A percentile compares a stretch with the other conserved stretches of the same genome.
phyloP scores from a whole-genome alignment of 352 stramenopile species.

The Blastocystis sp. region DNA sequence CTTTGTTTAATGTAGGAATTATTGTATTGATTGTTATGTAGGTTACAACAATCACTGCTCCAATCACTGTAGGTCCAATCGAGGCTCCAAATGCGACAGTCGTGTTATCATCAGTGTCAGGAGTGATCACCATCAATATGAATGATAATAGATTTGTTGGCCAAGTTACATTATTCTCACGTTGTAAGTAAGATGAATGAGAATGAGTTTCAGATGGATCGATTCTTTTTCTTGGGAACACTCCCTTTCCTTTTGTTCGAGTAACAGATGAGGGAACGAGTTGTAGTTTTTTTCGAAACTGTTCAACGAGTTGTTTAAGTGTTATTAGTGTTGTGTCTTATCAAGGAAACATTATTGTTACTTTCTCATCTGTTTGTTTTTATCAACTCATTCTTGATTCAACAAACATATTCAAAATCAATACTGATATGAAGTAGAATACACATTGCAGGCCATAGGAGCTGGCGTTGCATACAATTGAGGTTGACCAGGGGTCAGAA shows the following conservation, averaged over 20 bases:
- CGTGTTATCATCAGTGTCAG: background rate
- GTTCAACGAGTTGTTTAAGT: background rate
- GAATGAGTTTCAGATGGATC: background rate
- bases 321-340: background rate
- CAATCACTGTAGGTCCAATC: background rate
- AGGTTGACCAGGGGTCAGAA: too few relatives aligned
- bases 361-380: background rate
- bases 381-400: background rate
- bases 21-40: background rate
- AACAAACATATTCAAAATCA: too few relatives aligned
- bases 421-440: too few relatives aligned
- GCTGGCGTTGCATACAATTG: too few relatives aligned
- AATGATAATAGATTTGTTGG: background rate
- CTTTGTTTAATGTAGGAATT: background rate
- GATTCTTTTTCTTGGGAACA: background rate
- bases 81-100: background rate
- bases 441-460: too few relatives aligned
- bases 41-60: background rate
- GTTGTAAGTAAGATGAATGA: background rate
- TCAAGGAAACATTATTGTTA: background rate
- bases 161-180: background rate
- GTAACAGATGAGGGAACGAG: background rate
- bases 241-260: background rate
- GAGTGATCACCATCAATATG: background rate
- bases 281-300: background rate